Conservation (phyloP, 1,139 yeast genomes). For the Hyphopichia buzzinii region DNA sequence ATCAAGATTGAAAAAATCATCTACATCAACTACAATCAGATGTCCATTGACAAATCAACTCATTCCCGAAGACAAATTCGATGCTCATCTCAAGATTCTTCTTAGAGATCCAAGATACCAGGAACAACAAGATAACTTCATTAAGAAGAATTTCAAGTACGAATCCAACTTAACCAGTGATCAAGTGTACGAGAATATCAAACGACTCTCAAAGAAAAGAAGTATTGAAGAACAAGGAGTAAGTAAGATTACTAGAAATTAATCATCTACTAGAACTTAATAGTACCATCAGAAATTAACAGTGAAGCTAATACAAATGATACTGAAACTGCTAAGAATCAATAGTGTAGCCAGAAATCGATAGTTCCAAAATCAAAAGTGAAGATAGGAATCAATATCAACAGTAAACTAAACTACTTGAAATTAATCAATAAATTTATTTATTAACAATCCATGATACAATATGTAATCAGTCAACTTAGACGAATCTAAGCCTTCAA, state of each 20-base stretch:
- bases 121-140: conserved; percentile 64
- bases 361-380: not conserved
- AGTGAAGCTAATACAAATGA: too few species aligned
- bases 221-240: conserved; percentile 4
- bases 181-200: conserved; percentile 75
- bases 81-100: conserved; percentile 68
- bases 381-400: too few species aligned
- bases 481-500: conserved; percentile 89
- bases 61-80: conserved; percentile 71
- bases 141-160: conserved; percentile 56
- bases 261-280: too few species aligned
- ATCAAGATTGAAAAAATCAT: conserved; percentile 45
- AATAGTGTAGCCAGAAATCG: not conserved
- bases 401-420: too few species aligned
- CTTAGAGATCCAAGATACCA: conserved; percentile 78
- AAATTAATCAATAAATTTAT: not conserved
- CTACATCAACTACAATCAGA: conserved; percentile 32
- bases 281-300: too few species aligned
- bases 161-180: conserved; percentile 64
- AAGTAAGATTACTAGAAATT: too few species aligned
- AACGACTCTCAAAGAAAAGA: conserved; percentile 50
- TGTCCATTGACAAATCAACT: conserved; percentile 75
- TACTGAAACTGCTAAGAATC: not conserved
- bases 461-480: not conserved
- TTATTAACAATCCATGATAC: not conserved